Evolutionary conservation across 2,329 filamentous ascomycete genomes (phyloP), one percentile per base, ranked within the genome.

Genomic region (Xylaria arbuscula): DNA sequence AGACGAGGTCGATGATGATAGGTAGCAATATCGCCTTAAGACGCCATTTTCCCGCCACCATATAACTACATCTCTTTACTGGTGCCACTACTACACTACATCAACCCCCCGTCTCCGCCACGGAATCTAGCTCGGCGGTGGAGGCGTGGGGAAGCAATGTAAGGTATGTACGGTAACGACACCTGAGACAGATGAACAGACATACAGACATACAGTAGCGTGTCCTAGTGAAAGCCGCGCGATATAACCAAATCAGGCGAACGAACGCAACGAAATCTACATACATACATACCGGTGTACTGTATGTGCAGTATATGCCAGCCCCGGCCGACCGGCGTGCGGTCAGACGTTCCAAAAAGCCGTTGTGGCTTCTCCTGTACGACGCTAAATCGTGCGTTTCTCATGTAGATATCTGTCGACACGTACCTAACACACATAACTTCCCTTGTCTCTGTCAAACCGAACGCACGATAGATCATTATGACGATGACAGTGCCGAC

Each of bases 321-420:
- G 58, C n/a, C 54, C 55, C 54, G 55, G 50, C 48, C 54, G 54
- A 58, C 62, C 51, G 62, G 51, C 62, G 62, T 64, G 50, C 48
- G 62, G 54, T 64, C 62, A 58, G 62, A 58, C 62, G 62, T 64
- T 51, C 54, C 53, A 34, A 42, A 36, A 24, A 38, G 28, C 54
- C 45, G 32, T 56, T 40, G 38, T 42, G 36, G 38, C 54, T 24
- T 42, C 22, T n/a, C 15, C 40, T 45, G 55, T 59, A 10, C 42
- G n/a, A 59, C 56, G 24, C 24, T 11, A 11, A 22, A 56, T 53
- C 47, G 36, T 59, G 47, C 50, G 62, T 53, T 58, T 47, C 45
- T 47, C 45, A 47, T 10, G 45, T 42, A n/a, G 2, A 17, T 42
- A 6, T 42, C 40, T 17, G 15, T 45, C n/a, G 3, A 17, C 40